Percentiles rank a stretch among this genome's conserved stretches.
These are phyloP conservation scores for Cladosporium sp. DNA, from an alignment of 2,329 filamentous ascomycete genomes.

Conservation along the genomic window DNA sequence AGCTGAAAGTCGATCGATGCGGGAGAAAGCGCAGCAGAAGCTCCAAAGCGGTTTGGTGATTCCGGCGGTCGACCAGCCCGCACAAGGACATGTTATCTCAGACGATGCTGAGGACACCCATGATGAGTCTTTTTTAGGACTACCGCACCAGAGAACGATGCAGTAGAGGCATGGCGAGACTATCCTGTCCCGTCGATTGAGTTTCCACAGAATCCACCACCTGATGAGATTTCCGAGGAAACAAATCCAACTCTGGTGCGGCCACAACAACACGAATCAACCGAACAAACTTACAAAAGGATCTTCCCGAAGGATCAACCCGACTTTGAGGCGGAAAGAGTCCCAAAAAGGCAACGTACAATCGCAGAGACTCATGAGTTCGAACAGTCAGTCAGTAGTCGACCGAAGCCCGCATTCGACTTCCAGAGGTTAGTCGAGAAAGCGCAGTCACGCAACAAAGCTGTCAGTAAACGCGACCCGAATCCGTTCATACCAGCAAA, in stretches of 20 bases:
- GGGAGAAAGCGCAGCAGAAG: background rate
- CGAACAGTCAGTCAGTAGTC: too few relatives aligned
- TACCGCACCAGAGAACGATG: slow-evolving; percentile 5
- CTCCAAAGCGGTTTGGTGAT: background rate
- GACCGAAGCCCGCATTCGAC: too few relatives aligned
- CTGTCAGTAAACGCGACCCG: too few relatives aligned
- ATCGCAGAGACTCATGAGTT: background rate
- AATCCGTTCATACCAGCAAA: too few relatives aligned
- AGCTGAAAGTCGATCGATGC: background rate
- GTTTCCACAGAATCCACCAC: background rate
- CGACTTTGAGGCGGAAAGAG: background rate
- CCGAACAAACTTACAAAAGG: too few relatives aligned
- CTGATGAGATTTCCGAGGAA: background rate
- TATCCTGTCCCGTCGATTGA: slow-evolving; percentile 4
- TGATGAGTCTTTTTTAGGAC: slow-evolving; percentile 8
- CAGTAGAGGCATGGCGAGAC: background rate
- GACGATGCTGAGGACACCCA: background rate
- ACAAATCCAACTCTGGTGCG: slow-evolving; percentile 1
- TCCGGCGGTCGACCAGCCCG: background rate
- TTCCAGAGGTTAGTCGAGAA: too few relatives aligned
- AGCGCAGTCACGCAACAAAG: too few relatives aligned
- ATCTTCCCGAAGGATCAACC: too few relatives aligned
- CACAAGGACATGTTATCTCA: too few relatives aligned
- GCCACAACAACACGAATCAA: background rate
- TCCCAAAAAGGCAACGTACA: background rate